Percentiles rank a stretch among this genome's conserved stretches.
phyloP scores from a whole-genome alignment of 805 yeast species.

The Suhomyces xylopsoci region DNA sequence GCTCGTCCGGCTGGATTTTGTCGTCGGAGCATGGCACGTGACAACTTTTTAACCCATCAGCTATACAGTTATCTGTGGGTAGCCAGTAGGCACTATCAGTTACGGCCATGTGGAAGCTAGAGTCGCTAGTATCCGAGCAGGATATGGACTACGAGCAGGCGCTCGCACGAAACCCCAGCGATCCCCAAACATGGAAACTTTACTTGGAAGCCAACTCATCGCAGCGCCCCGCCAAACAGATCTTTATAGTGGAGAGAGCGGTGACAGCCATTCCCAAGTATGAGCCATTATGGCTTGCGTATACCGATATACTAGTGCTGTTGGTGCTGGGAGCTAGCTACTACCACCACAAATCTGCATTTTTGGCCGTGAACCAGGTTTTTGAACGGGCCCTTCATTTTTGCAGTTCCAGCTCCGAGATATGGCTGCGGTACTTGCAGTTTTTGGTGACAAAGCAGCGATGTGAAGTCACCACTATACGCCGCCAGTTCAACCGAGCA shows the following conservation, averaged over 20 bases:
- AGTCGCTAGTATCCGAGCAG: background rate
- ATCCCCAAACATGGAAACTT: conserved; percentile 43
- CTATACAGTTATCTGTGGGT: background rate
- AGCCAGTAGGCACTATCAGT: background rate
- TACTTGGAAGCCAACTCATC: conserved; percentile 25
- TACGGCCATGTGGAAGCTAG: background rate
- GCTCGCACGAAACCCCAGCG: conserved; percentile 30
- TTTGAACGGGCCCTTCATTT: conserved; percentile 48
- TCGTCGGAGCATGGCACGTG: background rate
- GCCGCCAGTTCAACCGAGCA: conserved; percentile 49
- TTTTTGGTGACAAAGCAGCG: conserved; percentile 35
- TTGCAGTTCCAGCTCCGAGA: conserved; percentile 42
- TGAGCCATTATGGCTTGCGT: conserved; percentile 53
- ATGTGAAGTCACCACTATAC: conserved; percentile 32
- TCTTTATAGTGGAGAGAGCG: conserved; percentile 55
- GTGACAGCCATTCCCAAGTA: conserved; percentile 42
- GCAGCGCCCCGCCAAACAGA: conserved; percentile 22
- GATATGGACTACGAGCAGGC: conserved; percentile 37
- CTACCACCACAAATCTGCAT: conserved; percentile 26
- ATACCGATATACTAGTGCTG: conserved; percentile 38
- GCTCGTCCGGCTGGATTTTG: background rate
- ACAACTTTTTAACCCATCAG: background rate
- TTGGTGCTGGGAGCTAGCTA: conserved; percentile 17
- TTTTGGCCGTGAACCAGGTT: conserved; percentile 33
- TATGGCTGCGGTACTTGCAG: conserved; percentile 52